Conservation (phyloP, 2,329 filamentous ascomycete genomes). For the Hawksworthiomyces lignivorus region DNA sequence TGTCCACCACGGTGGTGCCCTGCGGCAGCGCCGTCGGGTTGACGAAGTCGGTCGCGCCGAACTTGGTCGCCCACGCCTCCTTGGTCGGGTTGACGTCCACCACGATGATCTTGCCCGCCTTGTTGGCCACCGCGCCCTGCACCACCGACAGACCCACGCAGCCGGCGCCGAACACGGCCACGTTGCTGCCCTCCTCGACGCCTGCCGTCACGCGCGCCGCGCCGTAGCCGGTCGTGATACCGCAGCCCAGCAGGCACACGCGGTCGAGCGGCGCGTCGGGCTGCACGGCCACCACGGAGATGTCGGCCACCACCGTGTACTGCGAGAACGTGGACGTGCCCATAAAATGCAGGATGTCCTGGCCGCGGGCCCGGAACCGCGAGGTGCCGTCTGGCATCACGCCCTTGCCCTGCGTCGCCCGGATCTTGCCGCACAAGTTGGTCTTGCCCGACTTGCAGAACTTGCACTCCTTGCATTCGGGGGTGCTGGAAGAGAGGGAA, state of each 20-base stretch:
- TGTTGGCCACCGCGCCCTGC: conserved; percentile 83
- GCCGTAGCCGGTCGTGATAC: conserved; percentile 97
- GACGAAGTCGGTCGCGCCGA: conserved; percentile 93
- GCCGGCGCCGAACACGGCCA: conserved; percentile 90
- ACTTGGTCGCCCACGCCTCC: conserved; percentile 88
- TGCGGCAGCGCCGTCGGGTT: conserved; percentile 72
- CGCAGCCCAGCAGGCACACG: conserved; percentile 91
- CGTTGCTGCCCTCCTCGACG: conserved; percentile 80
- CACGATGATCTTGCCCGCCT: conserved; percentile 68
- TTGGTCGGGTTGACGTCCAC: conserved; percentile 76
- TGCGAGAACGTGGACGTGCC: conserved; percentile 98
- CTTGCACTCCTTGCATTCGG: conserved; percentile 96
- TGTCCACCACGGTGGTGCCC: conserved; percentile 77
- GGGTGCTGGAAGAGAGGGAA: conserved; percentile 57
- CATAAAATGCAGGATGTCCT: conserved; percentile 98
- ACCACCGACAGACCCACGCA: conserved; percentile 94
- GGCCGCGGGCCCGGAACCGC: conserved; percentile 89
- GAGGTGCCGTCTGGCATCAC: conserved; percentile 96
- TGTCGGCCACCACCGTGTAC: conserved; percentile 97
- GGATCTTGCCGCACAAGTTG: conserved; percentile 98
- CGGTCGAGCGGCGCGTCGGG: conserved; percentile 89
- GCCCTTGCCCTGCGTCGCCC: conserved; percentile 89
- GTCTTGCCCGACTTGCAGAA: conserved; percentile 99
- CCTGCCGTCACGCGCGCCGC: conserved; percentile 89
- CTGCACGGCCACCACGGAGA: conserved; percentile 87